Base-by-base conservation (phyloP, 495 filamentous ascomycete species). In the Acidomyces sp. region DNA sequence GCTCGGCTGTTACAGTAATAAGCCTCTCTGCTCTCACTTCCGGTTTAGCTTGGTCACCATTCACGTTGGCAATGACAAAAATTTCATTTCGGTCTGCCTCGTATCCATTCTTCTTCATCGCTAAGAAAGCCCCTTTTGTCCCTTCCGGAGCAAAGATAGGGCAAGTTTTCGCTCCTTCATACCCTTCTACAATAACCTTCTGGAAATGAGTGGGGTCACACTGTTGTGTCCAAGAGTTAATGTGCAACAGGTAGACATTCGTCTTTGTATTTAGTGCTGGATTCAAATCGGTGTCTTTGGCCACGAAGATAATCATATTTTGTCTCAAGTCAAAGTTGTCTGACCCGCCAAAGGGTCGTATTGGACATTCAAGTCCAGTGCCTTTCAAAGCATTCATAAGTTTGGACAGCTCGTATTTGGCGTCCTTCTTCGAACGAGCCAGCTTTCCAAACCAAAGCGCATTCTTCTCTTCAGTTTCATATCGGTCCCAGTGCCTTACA, bases 41-140 rank as follows among this genome's bases (percentile, higher is more conserved):
- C 16, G 15, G 9, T 16, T 34, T 18, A 34, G 31, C 6, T 6
- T 18, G 31, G 7, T 6, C 16, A 6, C 9, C 9, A 6, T 6
- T 6, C 13, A 60, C 60, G 34, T 60, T 48, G 12, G 43, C 38
- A n/a, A 61, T 39, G 15, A 93, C 61, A 37, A 95, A 58, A 3
- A 93, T 68, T 3, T 82, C 68, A 34, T 86, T 81, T 59, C 84
- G 82, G 63, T 95, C 88, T 7, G 79, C 79, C 61, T 96, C 88
- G 55, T 96, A 94, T 17, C 85, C 84, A 49, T 80, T 74, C 45
- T 75, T 64, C 23, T 78, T 70, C 29, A 85, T 72, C 26, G 44
- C 42, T 13, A 62, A 34, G 46, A 94, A 85, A n/a, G 77, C 87
- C 6, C 86, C 70, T 33, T 69, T 69, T 35, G 66, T 70, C 1